A percentile compares a stretch with the other conserved stretches of the same genome.
phyloP scores from a whole-genome alignment of 1,139 yeast genomes.

The Taphrina communis region DNA sequence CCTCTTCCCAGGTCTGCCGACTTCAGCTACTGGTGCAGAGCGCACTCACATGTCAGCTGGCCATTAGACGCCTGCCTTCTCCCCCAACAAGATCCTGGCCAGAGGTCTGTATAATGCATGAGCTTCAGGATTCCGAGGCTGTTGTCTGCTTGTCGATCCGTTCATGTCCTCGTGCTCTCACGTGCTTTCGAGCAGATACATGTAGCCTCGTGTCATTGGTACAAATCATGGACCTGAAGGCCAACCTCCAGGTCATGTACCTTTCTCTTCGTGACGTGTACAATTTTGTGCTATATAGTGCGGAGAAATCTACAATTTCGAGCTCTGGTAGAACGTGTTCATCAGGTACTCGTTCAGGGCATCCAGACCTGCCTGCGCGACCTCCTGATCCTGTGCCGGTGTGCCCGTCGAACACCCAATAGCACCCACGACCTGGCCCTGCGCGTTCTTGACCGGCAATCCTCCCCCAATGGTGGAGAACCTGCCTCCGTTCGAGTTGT shows the following conservation, averaged over 20 bases:
- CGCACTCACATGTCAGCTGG: not conserved
- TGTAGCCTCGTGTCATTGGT: too few species aligned
- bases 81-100: not conserved
- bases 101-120: not conserved
- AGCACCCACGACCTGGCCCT: constrained; percentile 34
- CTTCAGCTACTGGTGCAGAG: constrained; percentile 1
- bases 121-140: too few species aligned
- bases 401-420: constrained; percentile 37
- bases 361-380: constrained; percentile 36
- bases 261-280: too few species aligned
- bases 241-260: too few species aligned
- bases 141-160: too few species aligned
- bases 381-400: constrained; percentile 39
- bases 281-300: too few species aligned
- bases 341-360: constrained; percentile 19
- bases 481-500: constrained; percentile 36
- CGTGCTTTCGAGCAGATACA: too few species aligned
- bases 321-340: constrained; percentile 21
- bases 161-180: too few species aligned
- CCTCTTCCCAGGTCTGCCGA: not conserved
- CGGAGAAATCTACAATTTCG: constrained; percentile 2
- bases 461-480: constrained; percentile 37
- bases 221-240: too few species aligned
- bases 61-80: not conserved
- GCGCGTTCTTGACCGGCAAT: constrained; percentile 18